These are phyloP conservation scores for Cytidiella melzeri DNA, from an alignment of 768 basidiomycete genomes.

Conservation along the genomic window DNA sequence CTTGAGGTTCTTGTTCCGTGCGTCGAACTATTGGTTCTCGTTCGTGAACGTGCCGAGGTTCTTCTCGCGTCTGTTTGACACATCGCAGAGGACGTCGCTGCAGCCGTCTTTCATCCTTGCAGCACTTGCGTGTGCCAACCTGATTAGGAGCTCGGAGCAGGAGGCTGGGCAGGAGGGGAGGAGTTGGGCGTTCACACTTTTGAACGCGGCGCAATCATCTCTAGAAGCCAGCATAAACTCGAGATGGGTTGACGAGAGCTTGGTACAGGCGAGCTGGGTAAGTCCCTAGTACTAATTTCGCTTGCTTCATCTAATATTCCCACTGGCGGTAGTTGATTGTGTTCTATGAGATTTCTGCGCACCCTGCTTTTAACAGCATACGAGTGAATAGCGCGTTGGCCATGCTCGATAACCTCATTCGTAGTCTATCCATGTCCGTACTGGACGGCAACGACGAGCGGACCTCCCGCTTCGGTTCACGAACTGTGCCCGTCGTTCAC, in stretches of 20 bases:
- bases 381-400: slow-evolving; percentile 52
- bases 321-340: slow-evolving; percentile 65
- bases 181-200: slow-evolving; percentile 49
- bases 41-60: slow-evolving; percentile 71
- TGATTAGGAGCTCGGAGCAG: slow-evolving; percentile 64
- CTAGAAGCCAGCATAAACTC: slow-evolving; percentile 67
- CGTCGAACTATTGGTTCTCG: slow-evolving; percentile 66
- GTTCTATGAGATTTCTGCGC: slow-evolving; percentile 66
- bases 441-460: slow-evolving; percentile 55
- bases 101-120: slow-evolving; percentile 65
- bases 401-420: slow-evolving; percentile 65
- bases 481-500: slow-evolving; percentile 46
- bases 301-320: not conserved
- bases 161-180: slow-evolving; percentile 46
- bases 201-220: slow-evolving; percentile 63
- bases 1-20: slow-evolving; percentile 57
- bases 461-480: slow-evolving; percentile 41
- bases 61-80: slow-evolving; percentile 51
- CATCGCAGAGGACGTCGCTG: slow-evolving; percentile 44
- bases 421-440: slow-evolving; percentile 48
- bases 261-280: slow-evolving; percentile 76
- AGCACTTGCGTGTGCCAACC: slow-evolving; percentile 57
- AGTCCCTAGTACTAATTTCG: slow-evolving; percentile 15
- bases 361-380: slow-evolving; percentile 50
- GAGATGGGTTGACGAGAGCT: slow-evolving; percentile 66